Evolutionary conservation across 2,329 filamentous ascomycete species (phyloP).

Genomic region (Pseudogymnoascus sp.): DNA sequence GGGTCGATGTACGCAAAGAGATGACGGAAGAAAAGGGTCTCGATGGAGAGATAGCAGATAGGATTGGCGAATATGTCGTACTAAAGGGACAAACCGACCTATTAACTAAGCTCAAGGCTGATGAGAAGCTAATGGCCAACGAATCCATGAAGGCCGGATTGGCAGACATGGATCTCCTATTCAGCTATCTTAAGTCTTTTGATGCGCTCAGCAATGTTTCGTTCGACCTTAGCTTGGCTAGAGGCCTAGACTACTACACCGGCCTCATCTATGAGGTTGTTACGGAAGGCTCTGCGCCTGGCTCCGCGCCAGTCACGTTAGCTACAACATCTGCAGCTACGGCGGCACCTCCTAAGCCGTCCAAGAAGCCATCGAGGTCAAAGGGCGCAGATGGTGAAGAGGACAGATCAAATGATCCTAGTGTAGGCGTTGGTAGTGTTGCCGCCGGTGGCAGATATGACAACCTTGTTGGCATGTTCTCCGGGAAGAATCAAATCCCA

Average conservation of each 20-base stretch:
- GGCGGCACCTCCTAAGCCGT: constrained; percentile 30
- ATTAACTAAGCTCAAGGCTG: constrained; percentile 59
- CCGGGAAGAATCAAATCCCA: constrained; percentile 76
- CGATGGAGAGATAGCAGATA: constrained; percentile 68
- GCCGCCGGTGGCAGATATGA: constrained; percentile 90
- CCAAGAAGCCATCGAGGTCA: constrained; percentile 40
- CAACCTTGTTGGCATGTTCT: constrained; percentile 90
- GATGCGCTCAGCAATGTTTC: constrained; percentile 66
- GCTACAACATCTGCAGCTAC: constrained; percentile 32
- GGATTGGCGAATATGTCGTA: constrained; percentile 78
- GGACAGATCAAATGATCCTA: constrained; percentile 71
- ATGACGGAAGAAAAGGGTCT: constrained; percentile 92
- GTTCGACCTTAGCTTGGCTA: constrained; percentile 83
- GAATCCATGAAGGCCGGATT: constrained; percentile 71
- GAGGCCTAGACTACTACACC: constrained; percentile 84
- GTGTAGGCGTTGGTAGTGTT: constrained; percentile 76
- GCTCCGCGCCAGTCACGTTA: constrained; percentile 27
- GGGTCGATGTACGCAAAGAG: constrained; percentile 82
- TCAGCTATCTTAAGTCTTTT: constrained; percentile 75
- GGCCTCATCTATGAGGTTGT: constrained; percentile 71
- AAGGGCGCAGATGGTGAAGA: constrained; percentile 45
- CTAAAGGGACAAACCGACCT: constrained; percentile 69
- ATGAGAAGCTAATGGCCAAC: constrained; percentile 64
- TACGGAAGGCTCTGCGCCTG: constrained; percentile 67
- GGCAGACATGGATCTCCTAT: constrained; percentile 71